These are phyloP conservation scores for Carallia brachiata DNA, from an alignment of 345 rosid genomes.

Conservation along the genomic window DNA sequence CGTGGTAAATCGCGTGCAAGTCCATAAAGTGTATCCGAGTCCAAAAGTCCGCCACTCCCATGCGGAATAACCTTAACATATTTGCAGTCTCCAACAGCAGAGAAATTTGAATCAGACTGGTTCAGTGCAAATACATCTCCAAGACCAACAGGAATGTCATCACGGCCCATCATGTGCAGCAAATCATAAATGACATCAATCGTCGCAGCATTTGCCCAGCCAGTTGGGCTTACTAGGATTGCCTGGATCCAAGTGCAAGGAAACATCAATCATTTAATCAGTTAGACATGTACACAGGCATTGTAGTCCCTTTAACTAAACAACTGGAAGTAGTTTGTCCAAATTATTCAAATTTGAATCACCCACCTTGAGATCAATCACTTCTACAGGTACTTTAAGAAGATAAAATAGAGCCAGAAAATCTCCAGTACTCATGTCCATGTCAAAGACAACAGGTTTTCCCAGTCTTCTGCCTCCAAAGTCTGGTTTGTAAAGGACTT, in stretches of 20 bases:
- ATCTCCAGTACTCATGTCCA: slow-evolving; percentile 98
- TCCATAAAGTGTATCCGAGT: slow-evolving; percentile 88
- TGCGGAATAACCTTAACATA: slow-evolving; percentile 67
- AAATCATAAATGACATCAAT: slow-evolving; percentile 78
- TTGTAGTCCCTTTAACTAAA: too few relatives aligned
- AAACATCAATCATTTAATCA: too few relatives aligned
- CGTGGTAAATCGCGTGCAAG: slow-evolving; percentile 75
- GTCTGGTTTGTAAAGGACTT: slow-evolving; percentile 59
- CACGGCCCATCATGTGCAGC: slow-evolving; percentile 98
- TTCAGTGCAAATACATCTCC: slow-evolving; percentile 69
- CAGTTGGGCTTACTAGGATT: slow-evolving; percentile 73
- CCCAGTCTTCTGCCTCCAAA: slow-evolving; percentile 49
- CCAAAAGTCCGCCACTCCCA: slow-evolving; percentile 83
- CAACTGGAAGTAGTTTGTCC: not conserved
- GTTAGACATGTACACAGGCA: too few relatives aligned
- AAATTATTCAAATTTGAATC: not conserved
- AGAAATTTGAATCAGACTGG: slow-evolving; percentile 50
- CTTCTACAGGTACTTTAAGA: slow-evolving; percentile 72
- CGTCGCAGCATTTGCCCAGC: slow-evolving; percentile 97
- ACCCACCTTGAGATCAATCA: slow-evolving; percentile 65
- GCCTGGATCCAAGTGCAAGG: slow-evolving; percentile 44
- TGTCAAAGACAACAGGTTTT: slow-evolving; percentile 79
- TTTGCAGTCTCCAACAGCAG: slow-evolving; percentile 75
- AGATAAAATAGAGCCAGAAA: slow-evolving; percentile 78
- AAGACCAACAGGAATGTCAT: slow-evolving; percentile 79